Conservation (phyloP, 129 eudicot genomes). For the Dittrichia graveolens region DNA sequence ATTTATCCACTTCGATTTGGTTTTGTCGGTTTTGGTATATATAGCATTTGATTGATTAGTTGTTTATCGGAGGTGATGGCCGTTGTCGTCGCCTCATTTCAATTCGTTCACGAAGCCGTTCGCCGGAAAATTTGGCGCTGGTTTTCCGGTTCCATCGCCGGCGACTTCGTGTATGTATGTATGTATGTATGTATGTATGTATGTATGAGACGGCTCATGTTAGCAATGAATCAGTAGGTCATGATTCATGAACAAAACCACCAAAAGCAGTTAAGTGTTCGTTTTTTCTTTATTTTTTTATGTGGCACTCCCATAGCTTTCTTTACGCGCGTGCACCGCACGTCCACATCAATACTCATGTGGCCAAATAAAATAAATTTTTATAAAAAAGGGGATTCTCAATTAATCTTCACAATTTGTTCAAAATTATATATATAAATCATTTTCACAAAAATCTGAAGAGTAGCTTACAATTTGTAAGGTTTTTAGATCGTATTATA, state of each 20-base stretch:
- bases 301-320: background rate
- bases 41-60: background rate
- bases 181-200: background rate
- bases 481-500: too few species aligned
- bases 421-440: too few species aligned
- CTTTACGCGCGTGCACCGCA: slow-evolving; percentile 15
- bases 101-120: background rate
- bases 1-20: slow-evolving; percentile 2
- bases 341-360: background rate
- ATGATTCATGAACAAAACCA: background rate
- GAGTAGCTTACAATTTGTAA: too few species aligned
- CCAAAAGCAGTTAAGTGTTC: slow-evolving; percentile 22
- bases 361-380: background rate
- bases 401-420: too few species aligned
- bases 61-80: background rate
- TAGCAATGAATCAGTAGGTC: background rate
- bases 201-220: background rate
- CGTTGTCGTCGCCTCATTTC: background rate
- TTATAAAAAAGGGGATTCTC: too few species aligned
- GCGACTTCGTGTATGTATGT: background rate
- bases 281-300: background rate
- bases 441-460: too few species aligned
- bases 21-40: background rate
- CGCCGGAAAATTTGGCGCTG: slow-evolving; percentile 23
- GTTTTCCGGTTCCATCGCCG: slow-evolving; percentile 11